Base-by-base conservation (phyloP, 2,329 filamentous ascomycete genomes). In the Alternaria sp. region DNA sequence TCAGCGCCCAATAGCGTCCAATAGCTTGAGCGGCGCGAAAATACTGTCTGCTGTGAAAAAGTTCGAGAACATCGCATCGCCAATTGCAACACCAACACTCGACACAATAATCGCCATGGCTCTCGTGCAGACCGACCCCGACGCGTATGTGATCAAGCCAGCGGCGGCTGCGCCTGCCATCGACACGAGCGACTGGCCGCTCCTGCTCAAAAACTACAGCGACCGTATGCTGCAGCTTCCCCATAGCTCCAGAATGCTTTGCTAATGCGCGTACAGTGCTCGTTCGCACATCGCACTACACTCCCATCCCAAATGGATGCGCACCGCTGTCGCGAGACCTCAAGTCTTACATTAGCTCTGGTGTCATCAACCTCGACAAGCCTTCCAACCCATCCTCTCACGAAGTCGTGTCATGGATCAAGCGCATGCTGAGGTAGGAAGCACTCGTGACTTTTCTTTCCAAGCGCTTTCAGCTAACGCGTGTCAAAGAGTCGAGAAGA, bases 331-430 rank as follows among this genome's bases (percentile, higher is more conserved):
- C 93, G 83, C 92, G 96, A 82, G 95, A 98, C 81, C 88, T 99
- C 79, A 97, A 97, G 87, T 93, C 92, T 69, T 99, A 98, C 85
- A 90, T 99, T 80, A 95, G 92, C 81, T 97, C 93, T 69, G 96
- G 96, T 84, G 95, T 99, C 63, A 98, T 99, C 84, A 99, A 99
- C 85, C 90, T 97, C 74, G 93, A 96, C 85, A 97, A 97, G 86
- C 96, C 95, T 61, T 96, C 94, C 57, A 99, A 99, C 86, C 95
- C 95, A 58, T 97, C 94, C 72, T 96, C 91, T 77, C 96, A 99
- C 87, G 96, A 99, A 86, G 96, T 99, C 71, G 96, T 99, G 78
- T 95, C 96, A 71, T 99, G 96, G 96, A 92, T 98, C 74, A 99
- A 99, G 90, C 91, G 95, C 75, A 98, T 98, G 77, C 87, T 99